A percentile compares a stretch with the other conserved stretches of the same genome.
phyloP scores from a whole-genome alignment of 2,329 filamentous ascomycete genomes.

The Alternaria longipes region DNA sequence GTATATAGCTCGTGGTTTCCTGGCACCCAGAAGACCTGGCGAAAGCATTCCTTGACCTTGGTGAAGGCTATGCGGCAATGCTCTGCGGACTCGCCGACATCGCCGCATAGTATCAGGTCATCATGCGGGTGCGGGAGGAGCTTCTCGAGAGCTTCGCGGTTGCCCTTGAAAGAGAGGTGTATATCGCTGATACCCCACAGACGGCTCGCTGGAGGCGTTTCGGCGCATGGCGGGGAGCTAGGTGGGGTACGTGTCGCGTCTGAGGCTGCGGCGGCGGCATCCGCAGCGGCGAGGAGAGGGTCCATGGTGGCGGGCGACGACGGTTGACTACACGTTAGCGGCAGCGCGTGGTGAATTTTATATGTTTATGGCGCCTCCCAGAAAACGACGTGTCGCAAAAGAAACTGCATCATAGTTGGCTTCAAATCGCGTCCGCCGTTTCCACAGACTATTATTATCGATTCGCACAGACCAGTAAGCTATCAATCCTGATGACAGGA shows the following conservation, averaged over 20 bases:
- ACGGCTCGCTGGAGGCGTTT: conserved; percentile 28
- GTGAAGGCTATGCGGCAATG: conserved; percentile 49
- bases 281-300: conserved; percentile 33
- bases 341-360: not conserved
- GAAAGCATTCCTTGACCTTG: conserved; percentile 54
- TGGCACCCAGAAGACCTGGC: conserved; percentile 64
- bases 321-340: not conserved
- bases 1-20: conserved; percentile 69
- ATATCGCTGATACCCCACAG: conserved; percentile 60
- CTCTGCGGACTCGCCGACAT: conserved; percentile 50
- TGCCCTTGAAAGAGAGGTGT: conserved; percentile 58
- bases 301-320: conserved; percentile 27
- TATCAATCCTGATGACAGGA: not conserved
- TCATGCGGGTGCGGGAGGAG: conserved; percentile 53
- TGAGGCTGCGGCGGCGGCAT: conserved; percentile 15
- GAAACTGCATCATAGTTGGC: conserved; percentile 1
- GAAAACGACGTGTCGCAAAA: not conserved
- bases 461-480: conserved; percentile 12
- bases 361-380: not conserved
- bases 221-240: conserved; percentile 18
- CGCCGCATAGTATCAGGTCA: conserved; percentile 57
- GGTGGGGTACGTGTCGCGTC: conserved; percentile 16
- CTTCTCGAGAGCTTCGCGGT: conserved; percentile 55
- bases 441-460: conserved; percentile 1
- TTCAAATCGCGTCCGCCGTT: conserved; percentile 6